Base-by-base conservation (phyloP, 805 yeast species). In the Metschnikowia similis region DNA sequence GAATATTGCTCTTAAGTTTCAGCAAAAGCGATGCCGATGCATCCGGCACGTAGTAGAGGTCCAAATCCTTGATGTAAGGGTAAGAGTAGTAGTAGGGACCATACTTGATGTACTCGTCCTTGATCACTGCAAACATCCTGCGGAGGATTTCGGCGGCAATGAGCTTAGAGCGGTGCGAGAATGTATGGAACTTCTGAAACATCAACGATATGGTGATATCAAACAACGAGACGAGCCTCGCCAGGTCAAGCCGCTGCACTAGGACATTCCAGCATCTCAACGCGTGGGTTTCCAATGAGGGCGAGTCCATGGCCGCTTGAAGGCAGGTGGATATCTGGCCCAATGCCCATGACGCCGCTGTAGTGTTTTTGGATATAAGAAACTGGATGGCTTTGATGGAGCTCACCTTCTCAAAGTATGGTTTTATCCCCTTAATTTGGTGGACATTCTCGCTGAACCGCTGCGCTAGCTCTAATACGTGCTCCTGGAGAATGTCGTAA, bases 261-360 rank as follows among this genome's bases (percentile, higher is more conserved):
- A 92, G 69, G 1, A 75, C 71, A 46, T 75, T 73, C 85, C 96
- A 84, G 48, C 94, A 85, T 42, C 75, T 71, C 38, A 94, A 68
- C 0, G 92, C 81, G 36, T 78, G 77, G 13, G 70, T 69, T 51
- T 84, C 84, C 11, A 90, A 74, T 26, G 81, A 82, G 0, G 76
- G 68, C 16, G 77, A 78, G 36, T 84, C 90, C 21, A 91, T 66
- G 0, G 92, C 84, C 1, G 90, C 83, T 61, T 89, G 96, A 10
- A 92, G 69, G 58, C 96, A 87, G 1, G 96, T 86, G 51, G 89
- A 85, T 4, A 92, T 80, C 62, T 91, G 98, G 0, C 96, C 95
- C 34, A 87, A 66, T 0, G 89, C 88, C 35, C 72, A 64, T 2
- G 72, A 60, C 0, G 71, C 69, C 1, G 87, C 79, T 4, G 81